Conservation (phyloP, 208 protist genomes). For the Acanthamoeba rhysodes region DNA sequence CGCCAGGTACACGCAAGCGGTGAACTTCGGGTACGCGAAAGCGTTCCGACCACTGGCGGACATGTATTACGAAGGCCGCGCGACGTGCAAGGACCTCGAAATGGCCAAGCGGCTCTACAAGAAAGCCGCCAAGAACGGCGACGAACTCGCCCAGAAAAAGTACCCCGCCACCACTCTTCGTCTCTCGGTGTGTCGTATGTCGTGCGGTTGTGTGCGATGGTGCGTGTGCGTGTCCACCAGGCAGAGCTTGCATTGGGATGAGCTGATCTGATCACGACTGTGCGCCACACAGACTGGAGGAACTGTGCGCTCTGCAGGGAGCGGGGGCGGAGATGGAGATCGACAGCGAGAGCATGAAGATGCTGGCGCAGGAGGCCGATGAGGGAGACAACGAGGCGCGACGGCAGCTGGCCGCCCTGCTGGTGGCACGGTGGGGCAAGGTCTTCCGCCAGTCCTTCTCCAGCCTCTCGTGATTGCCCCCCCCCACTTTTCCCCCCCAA, state of each 20-base stretch:
- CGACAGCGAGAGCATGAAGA: not conserved
- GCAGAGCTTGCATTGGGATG: no score
- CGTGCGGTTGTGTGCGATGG: not conserved
- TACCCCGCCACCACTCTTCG: not conserved
- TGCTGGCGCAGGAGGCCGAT: not conserved
- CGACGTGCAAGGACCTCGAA: not conserved
- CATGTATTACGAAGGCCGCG: not conserved
- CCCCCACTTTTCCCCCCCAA: not conserved
- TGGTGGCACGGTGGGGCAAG: not conserved
- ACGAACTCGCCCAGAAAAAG: not conserved
- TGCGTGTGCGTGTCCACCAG: no score
- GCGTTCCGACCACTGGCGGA: conserved; percentile 4
- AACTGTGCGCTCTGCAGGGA: not conserved
- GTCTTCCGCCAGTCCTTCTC: not conserved
- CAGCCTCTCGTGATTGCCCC: not conserved
- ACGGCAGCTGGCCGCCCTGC: not conserved
- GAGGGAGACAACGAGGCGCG: not conserved
- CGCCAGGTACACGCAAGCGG: not conserved
- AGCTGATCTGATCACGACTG: not conserved
- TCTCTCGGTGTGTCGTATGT: not conserved
- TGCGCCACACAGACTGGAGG: not conserved
- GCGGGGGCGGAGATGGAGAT: not conserved
- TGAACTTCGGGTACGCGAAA: not conserved
- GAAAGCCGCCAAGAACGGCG: conserved; percentile 8
- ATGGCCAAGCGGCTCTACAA: conserved; percentile 9